Conservation (phyloP, 1,284 basidiomycete genomes). For the Pseudozyma tsukubaensis region DNA sequence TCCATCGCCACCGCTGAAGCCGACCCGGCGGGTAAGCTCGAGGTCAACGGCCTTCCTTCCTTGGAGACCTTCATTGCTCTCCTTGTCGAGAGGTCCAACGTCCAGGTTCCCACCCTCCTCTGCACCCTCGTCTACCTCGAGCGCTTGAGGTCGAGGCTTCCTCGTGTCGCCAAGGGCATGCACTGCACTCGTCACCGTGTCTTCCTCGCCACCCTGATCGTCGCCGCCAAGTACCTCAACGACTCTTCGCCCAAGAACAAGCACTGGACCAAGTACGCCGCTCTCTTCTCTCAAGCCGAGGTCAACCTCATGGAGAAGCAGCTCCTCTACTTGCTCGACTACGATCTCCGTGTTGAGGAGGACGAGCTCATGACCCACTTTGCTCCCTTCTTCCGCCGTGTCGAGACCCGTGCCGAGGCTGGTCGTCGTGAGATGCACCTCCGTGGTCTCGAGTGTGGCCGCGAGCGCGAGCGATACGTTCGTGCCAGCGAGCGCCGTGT, state of each 20-base stretch:
- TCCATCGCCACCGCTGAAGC: constrained; percentile 57
- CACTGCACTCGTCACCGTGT: constrained; percentile 92
- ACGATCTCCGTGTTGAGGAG: constrained; percentile 68
- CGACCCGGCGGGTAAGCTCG: constrained; percentile 69
- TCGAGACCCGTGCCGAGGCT: constrained; percentile 63
- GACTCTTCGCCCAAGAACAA: constrained; percentile 88
- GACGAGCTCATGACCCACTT: constrained; percentile 67
- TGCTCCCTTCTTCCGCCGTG: constrained; percentile 65
- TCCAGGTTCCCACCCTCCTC: constrained; percentile 90
- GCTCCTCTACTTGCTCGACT: constrained; percentile 68
- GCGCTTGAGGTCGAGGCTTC: constrained; percentile 82
- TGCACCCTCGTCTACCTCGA: constrained; percentile 94
- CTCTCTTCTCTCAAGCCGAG: constrained; percentile 75
- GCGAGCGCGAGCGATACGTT: constrained; percentile 64
- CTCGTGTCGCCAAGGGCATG: constrained; percentile 87
- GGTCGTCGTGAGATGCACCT: constrained; percentile 67
- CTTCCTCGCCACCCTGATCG: constrained; percentile 93
- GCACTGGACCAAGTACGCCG: constrained; percentile 78
- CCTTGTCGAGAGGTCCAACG: constrained; percentile 85
- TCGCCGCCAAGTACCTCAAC: constrained; percentile 96
- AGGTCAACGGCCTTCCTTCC: constrained; percentile 73
- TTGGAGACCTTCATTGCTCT: constrained; percentile 88
- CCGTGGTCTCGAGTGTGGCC: constrained; percentile 64
- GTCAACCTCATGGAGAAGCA: constrained; percentile 98
- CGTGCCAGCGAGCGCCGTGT: constrained; percentile 65